Percentiles rank a stretch among this genome's conserved stretches.
Evolutionary conservation across 2,329 filamentous ascomycete genomes (phyloP).

Genomic region (Neodidymelliopsis sp.): DNA sequence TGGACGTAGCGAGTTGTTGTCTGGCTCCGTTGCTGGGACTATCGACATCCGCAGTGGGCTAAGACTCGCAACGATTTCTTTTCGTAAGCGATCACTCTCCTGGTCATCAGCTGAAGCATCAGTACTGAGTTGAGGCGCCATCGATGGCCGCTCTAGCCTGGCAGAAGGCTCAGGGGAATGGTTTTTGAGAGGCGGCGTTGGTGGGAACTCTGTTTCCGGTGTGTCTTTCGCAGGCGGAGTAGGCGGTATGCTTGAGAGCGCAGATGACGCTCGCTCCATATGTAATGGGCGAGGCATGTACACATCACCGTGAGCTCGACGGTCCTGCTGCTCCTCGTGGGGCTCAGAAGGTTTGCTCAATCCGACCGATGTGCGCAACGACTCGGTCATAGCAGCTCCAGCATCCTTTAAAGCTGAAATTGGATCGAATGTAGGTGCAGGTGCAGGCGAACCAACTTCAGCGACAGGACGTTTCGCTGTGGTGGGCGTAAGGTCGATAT

Average conservation of each 20-base stretch:
- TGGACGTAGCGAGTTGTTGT: slow-evolving; percentile 37
- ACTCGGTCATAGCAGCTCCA: slow-evolving; percentile 57
- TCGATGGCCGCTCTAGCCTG: slow-evolving; percentile 32
- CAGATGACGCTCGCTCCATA: slow-evolving; percentile 47
- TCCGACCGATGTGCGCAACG: slow-evolving; percentile 52
- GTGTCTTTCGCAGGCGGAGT: slow-evolving; percentile 58
- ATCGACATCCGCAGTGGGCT: slow-evolving; percentile 46
- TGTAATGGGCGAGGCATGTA: slow-evolving; percentile 48
- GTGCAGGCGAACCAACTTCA: slow-evolving; percentile 23
- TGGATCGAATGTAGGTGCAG: slow-evolving; percentile 36
- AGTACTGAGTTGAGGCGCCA: slow-evolving; percentile 54
- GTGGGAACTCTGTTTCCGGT: slow-evolving; percentile 39
- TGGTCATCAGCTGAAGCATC: slow-evolving; percentile 64
- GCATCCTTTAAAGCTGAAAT: slow-evolving; percentile 56
- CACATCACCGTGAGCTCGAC: slow-evolving; percentile 42
- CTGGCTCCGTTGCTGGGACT: slow-evolving; percentile 26
- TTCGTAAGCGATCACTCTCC: slow-evolving; percentile 74
- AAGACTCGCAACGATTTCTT: slow-evolving; percentile 77
- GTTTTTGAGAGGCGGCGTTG: slow-evolving; percentile 49
- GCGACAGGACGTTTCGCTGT: slow-evolving; percentile 45
- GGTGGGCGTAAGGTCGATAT: slow-evolving; percentile 46
- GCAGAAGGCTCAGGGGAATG: slow-evolving; percentile 37
- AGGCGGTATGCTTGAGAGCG: slow-evolving; percentile 50
- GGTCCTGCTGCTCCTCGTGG: slow-evolving; percentile 11
- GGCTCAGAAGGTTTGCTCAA: slow-evolving; percentile 28